A percentile compares a stretch with the other conserved stretches of the same genome.
Conservation (phyloP, 2,329 filamentous ascomycete genomes). For the Cladosporium sp. region DNA sequence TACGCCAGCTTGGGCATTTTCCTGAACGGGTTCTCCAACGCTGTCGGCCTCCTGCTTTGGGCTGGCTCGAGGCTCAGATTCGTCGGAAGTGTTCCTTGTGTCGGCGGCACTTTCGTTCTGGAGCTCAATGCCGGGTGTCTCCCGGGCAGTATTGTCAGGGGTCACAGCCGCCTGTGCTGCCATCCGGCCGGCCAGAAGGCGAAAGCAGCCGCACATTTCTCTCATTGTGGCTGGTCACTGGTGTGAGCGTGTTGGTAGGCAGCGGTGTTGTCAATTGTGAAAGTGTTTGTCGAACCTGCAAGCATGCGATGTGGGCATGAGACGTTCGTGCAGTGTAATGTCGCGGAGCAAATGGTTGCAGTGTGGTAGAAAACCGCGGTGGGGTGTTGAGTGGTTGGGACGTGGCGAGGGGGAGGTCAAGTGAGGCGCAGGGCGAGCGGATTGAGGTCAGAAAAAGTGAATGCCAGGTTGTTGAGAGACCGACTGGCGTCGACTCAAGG, state of each 20-base stretch:
- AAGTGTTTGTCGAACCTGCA: not conserved
- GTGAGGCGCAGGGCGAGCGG: not conserved
- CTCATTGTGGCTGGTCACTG: conserved; percentile 1
- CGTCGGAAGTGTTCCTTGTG: not conserved
- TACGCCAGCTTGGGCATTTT: conserved; percentile 22
- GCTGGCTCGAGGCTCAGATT: not conserved
- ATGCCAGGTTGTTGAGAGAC: not conserved
- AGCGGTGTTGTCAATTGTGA: not conserved
- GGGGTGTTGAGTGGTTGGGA: not conserved
- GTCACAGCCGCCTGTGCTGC: not conserved
- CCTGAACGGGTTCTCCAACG: conserved; percentile 11
- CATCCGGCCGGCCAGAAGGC: not conserved
- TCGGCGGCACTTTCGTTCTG: not conserved
- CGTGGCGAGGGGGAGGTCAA: not conserved
- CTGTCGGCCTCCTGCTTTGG: not conserved
- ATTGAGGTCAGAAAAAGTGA: not conserved
- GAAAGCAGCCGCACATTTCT: not conserved
- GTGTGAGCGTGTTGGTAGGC: not conserved
- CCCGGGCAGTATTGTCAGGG: not conserved
- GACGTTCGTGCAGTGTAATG: not conserved
- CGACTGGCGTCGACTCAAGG: not conserved
- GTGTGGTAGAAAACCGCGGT: not conserved
- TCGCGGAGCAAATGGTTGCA: not conserved
- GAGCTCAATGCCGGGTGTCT: not conserved
- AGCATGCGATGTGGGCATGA: not conserved